phyloP scores from a whole-genome alignment of 2,329 filamentous ascomycete species.

The Fusarium hostae region DNA sequence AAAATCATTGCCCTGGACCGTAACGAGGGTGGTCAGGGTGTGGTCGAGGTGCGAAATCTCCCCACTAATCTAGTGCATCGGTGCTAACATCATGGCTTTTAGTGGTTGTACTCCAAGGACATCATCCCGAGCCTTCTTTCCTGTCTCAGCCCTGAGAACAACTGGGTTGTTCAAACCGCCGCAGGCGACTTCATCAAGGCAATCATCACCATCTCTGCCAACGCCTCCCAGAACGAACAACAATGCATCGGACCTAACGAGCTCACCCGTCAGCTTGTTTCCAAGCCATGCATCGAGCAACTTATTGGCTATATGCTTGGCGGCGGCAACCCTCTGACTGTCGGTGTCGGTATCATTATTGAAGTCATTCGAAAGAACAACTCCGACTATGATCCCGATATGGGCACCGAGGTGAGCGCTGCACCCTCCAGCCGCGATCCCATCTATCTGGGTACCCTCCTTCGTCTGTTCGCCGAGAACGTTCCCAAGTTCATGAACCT shows the following conservation, averaged over 20 bases:
- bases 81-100: conserved; percentile 33
- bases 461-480: conserved; percentile 88
- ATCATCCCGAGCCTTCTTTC: conserved; percentile 88
- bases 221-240: conserved; percentile 97
- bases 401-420: conserved; percentile 81
- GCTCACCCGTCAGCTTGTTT: conserved; percentile 93
- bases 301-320: conserved; percentile 93
- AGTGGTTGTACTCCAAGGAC: conserved; percentile 93
- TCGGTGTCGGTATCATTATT: conserved; percentile 96
- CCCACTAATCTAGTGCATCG: background rate
- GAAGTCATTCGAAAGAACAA: conserved; percentile 99
- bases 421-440: conserved; percentile 88
- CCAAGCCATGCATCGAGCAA: conserved; percentile 81
- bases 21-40: conserved; percentile 87
- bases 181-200: conserved; percentile 98
- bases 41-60: conserved; percentile 76
- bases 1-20: conserved; percentile 98
- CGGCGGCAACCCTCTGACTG: conserved; percentile 92
- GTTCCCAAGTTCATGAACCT: conserved; percentile 95
- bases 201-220: conserved; percentile 98
- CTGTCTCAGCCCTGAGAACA: conserved; percentile 86
- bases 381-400: conserved; percentile 96
- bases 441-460: conserved; percentile 91
- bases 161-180: conserved; percentile 92
- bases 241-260: conserved; percentile 99